phyloP scores from a whole-genome alignment of 140 eudicot genomes.

The Oenanthe javanica region DNA sequence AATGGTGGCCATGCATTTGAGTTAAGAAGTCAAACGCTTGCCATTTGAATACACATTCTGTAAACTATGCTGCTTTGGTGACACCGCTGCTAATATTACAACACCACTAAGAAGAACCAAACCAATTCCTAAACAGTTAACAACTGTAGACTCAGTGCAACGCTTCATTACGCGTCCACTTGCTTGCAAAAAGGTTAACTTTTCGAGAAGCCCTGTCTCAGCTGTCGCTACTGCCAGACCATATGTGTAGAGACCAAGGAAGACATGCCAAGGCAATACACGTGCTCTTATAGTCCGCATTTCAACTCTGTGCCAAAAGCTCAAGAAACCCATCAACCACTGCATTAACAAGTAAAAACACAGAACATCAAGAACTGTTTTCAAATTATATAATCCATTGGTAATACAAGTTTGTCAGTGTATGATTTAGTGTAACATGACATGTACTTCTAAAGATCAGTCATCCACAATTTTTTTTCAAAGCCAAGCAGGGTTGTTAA shows the following conservation, averaged over 20 bases:
- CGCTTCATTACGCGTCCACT: slow-evolving; percentile 48
- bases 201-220: slow-evolving; percentile 86
- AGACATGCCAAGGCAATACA: slow-evolving; percentile 80
- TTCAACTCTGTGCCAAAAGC: slow-evolving; percentile 91
- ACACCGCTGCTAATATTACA: slow-evolving; percentile 63
- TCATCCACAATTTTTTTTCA: not conserved
- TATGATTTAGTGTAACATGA: not conserved
- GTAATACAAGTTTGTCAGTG: not conserved
- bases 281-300: slow-evolving; percentile 44
- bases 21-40: slow-evolving; percentile 35
- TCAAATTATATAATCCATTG: not conserved
- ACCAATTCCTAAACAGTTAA: slow-evolving; percentile 68
- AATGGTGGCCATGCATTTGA: not conserved
- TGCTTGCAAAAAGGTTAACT: slow-evolving; percentile 66
- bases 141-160: slow-evolving; percentile 53
- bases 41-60: slow-evolving; percentile 26
- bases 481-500: not conserved
- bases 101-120: slow-evolving; percentile 69
- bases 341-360: slow-evolving; percentile 24
- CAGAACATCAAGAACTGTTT: not conserved
- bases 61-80: slow-evolving; percentile 38
- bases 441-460: not conserved
- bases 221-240: slow-evolving; percentile 84
- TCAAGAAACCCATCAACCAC: slow-evolving; percentile 86
- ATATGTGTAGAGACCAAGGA: slow-evolving; percentile 81